phyloP scores from a whole-genome alignment of 176 grass and related monocot genomes.

The Sorghum bicolor region DNA sequence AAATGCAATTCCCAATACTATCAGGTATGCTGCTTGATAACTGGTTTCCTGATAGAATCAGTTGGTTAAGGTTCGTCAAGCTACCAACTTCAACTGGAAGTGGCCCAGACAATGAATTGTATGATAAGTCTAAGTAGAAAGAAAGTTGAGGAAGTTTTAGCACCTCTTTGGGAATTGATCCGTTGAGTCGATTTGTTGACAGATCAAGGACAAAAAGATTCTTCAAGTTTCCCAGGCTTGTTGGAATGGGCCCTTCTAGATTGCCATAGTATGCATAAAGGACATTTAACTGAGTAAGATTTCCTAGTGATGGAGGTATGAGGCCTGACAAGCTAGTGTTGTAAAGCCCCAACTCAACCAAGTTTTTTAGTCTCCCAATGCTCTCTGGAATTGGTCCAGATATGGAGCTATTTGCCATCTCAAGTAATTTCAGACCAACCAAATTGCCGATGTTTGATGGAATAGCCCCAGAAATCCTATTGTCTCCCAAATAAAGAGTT shows the following conservation, averaged over 20 bases:
- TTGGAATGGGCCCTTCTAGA: constrained; percentile 20
- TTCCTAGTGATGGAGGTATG: constrained; percentile 1
- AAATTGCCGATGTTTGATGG: neutral
- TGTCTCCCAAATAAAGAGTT: neutral
- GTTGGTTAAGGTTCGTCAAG: neutral
- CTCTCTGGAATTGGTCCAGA: constrained; percentile 11
- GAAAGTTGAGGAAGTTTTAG: neutral
- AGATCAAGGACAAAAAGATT: neutral
- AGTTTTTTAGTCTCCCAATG: constrained; percentile 10
- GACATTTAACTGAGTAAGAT: neutral
- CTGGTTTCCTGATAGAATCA: constrained; percentile 32
- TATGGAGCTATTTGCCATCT: neutral
- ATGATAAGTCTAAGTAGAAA: neutral
- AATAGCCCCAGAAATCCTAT: neutral
- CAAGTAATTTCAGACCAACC: neutral
- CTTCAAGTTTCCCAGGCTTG: neutral
- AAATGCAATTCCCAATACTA: constrained; percentile 22
- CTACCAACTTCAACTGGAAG: constrained; percentile 25
- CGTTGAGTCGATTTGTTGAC: neutral
- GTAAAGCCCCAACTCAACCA: neutral
- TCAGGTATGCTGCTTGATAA: constrained; percentile 38
- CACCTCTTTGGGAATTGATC: constrained; percentile 6
- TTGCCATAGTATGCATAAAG: neutral
- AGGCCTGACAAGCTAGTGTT: neutral
- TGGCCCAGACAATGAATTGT: constrained; percentile 4